These are phyloP conservation scores for Eucalyptus pauciflora DNA, from an alignment of 345 rosid genomes.

Conservation along the genomic window DNA sequence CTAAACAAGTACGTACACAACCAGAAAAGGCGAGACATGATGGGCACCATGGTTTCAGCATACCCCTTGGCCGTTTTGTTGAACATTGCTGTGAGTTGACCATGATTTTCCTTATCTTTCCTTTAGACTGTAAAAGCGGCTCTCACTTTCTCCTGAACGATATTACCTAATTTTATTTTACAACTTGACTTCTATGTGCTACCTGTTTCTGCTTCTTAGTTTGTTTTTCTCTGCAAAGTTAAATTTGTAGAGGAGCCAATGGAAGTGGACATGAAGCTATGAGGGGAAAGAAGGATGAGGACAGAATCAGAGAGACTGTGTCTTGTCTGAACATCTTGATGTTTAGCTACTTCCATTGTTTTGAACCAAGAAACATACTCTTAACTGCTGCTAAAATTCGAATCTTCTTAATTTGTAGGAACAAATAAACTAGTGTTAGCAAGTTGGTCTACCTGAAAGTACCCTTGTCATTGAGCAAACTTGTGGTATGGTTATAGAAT, in stretches of 20 bases:
- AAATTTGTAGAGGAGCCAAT: not conserved
- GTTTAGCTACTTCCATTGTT: not conserved
- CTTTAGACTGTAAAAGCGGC: not conserved
- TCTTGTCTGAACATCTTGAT: not conserved
- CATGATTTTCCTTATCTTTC: not conserved
- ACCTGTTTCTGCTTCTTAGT: not conserved
- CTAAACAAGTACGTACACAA: accelerated
- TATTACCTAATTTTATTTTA: not conserved
- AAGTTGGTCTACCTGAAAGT: not conserved
- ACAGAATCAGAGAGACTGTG: not conserved
- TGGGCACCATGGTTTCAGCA: conserved; percentile 13
- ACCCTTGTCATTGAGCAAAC: not conserved
- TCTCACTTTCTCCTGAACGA: not conserved
- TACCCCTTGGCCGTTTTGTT: conserved; percentile 53
- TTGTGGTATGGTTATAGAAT: not conserved
- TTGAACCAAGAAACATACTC: not conserved
- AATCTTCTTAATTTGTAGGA: not conserved
- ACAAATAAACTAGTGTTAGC: not conserved
- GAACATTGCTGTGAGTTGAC: conserved; percentile 77
- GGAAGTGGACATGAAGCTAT: not conserved
- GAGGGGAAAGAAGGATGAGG: not conserved
- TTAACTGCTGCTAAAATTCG: not conserved
- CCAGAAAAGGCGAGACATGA: conserved; percentile 1
- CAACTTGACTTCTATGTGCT: not conserved
- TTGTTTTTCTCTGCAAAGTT: not conserved